Evolutionary conservation across 1,284 basidiomycete genomes (phyloP), one percentile per base, ranked within the genome.

Genomic region (Pyrrhoderma lamaoense): DNA sequence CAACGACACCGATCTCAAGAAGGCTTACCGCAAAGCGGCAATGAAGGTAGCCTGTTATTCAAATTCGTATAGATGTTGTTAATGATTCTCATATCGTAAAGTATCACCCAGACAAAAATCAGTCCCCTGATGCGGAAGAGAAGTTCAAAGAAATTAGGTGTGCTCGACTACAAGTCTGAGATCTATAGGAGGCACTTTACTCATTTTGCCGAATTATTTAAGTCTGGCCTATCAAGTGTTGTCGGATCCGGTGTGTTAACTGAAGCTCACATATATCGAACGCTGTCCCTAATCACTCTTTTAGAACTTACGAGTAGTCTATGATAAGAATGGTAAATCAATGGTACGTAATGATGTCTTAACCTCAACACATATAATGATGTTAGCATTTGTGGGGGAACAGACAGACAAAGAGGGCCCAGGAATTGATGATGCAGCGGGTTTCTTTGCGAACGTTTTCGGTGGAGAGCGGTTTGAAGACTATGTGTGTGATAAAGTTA

Each of bases 71-170:
- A 35, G 18, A 19, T 23, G 40, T 31, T 31, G 56, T 23, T 50
- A 37, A 38, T 27, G 35, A 40, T 38, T 42, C 7, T n/a, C n/a
- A n/a, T n/a, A 39, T 25, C 16, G 23, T 45, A 16, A 58, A 93
- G 89, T 94, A 85, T 64, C 92, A 94, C 65, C 92, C 93, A 8
- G 93, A 96, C 72, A 94, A 94, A 77, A 96, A 97, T 64, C 76
- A 80, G 11, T 85, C 88, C 1, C 76, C 82, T 19, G 89, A 91
- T 63, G 92, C 92, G 4, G 90, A 93, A 65, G 83, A 89, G 64
- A 92, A 84, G 72, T 96, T 97, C 74, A 93, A 96, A 69, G 89
- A 94, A 49, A 89, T 96, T 62, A 90, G 89, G 83, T 85, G 63
- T 56, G 75, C 65, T 25, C 14, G 47, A n/a, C n/a, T n/a, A n/a